Base-by-base conservation (phyloP, 768 basidiomycete species). In the Suillus occidentalis region DNA sequence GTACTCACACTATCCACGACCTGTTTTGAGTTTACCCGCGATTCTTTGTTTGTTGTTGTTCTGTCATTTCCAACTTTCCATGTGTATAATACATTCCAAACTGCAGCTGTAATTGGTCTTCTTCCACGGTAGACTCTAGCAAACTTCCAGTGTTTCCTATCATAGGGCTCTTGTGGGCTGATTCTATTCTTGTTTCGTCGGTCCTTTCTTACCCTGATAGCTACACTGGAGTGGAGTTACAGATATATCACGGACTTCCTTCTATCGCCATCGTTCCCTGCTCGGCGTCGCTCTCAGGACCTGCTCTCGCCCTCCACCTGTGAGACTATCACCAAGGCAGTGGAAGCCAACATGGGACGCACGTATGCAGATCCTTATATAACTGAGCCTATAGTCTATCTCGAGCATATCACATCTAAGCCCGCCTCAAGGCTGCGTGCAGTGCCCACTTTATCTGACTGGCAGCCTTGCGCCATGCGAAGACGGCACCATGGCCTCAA, bases 101-200 rank as follows among this genome's bases (percentile, higher is more conserved):
- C 6, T 58, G 16, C 18, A 6, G 3, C 39, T 59, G 39, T 20
- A 25, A 20, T 42, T 22, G 18, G 40, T 12, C 10, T 28, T 20
- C 40, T 59, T 59, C 22, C 57, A 36, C 57, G 57, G 6, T 18
- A 42, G 25, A 6, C 16, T 25, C 10, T 2, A 18, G 6, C 39
- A 25, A 58, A 58, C 16, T 58, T 39, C 8, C 40, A 40, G 10
- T 58, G 56, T 4, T 37, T n/a, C 6, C 14, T 39, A 8, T 39
- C 34, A 7, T 36, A 36, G 43, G 31, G 34, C 18, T 22, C n/a
- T 47, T 55, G 59, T 52, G n/a, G 43, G n/a, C 6, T 58, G 10
- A 22, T 28, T 60, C 62, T 75, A 71, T 73, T 75, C 66, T 69
- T 14, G 64, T 37, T 50, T 65, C 2, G 6, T 60, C 5, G 22